Conservation (phyloP, 345 rosid genomes). For the Raphanus raphanistrum region DNA sequence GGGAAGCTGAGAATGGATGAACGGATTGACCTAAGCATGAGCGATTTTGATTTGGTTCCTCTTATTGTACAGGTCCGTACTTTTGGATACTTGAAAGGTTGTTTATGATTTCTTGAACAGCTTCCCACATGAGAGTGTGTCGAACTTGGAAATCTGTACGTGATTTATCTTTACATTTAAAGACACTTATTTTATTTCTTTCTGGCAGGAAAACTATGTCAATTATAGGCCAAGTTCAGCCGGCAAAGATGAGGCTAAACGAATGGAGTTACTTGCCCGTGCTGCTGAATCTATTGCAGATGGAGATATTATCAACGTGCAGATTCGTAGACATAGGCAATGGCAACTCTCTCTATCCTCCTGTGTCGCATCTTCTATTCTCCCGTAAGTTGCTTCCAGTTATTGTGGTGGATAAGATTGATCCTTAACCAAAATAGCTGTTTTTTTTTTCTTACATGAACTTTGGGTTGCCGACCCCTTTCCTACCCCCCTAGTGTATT, state of each 20-base stretch:
- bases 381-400: constrained; percentile 69
- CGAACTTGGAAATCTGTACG: constrained; percentile 2
- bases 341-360: constrained; percentile 91
- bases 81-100: constrained; percentile 7
- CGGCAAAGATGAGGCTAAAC: constrained; percentile 75
- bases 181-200: constrained; percentile 1
- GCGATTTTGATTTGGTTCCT: constrained; percentile 94
- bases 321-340: constrained; percentile 88
- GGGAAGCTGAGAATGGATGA: constrained; percentile 97
- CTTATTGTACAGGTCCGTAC: constrained; percentile 78
- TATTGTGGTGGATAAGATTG: constrained; percentile 4
- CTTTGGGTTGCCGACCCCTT: constrained; percentile 1
- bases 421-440: constrained; percentile 5
- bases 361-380: constrained; percentile 75
- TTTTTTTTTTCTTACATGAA: constrained; percentile 12
- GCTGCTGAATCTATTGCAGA: constrained; percentile 94
- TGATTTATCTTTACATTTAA: background rate
- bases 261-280: constrained; percentile 73
- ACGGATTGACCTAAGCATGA: constrained; percentile 92
- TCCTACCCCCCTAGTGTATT: background rate
- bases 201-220: constrained; percentile 86
- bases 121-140: constrained; percentile 11
- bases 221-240: constrained; percentile 76
- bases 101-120: constrained; percentile 12
- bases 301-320: constrained; percentile 92